A percentile compares a stretch with the other conserved stretches of the same genome.
Conservation (phyloP, 805 yeast species). For the Saccharomycopsis babjevae region DNA sequence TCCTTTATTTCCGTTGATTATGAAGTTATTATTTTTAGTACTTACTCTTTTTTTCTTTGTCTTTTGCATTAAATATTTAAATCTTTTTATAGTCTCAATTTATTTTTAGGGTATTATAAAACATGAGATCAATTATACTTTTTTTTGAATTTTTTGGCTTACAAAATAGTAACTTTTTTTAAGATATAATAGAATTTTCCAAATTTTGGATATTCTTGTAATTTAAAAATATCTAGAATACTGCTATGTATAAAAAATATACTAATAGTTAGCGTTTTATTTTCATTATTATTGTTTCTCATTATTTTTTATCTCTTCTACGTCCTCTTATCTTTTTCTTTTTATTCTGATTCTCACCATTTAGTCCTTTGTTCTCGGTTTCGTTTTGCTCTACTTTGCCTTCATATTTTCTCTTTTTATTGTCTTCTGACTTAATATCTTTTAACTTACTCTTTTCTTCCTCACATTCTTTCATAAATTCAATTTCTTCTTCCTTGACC, state of each 20-base stretch:
- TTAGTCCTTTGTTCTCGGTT: neutral
- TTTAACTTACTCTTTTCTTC: conserved; percentile 1
- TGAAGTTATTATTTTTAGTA: no score
- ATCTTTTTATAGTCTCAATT: no score
- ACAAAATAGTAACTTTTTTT: no score
- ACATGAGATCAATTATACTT: no score
- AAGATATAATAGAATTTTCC: neutral
- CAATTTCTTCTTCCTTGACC: conserved; percentile 43
- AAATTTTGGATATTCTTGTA: neutral
- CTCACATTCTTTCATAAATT: conserved; percentile 27
- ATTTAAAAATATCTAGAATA: neutral
- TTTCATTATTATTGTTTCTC: neutral
- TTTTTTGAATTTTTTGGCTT: no score
- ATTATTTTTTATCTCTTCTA: neutral
- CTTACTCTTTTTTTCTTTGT: no score
- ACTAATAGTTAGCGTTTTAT: neutral
- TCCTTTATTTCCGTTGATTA: no score
- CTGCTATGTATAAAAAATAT: no score
- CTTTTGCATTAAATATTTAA: no score
- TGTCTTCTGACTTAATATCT: neutral
- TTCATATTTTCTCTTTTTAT: neutral
- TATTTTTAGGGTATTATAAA: no score
- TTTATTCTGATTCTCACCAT: neutral
- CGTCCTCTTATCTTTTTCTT: neutral
- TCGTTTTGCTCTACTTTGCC: neutral